Conservation (phyloP, 139 green algal genomes). For the Chlamydomonas applanata region DNA sequence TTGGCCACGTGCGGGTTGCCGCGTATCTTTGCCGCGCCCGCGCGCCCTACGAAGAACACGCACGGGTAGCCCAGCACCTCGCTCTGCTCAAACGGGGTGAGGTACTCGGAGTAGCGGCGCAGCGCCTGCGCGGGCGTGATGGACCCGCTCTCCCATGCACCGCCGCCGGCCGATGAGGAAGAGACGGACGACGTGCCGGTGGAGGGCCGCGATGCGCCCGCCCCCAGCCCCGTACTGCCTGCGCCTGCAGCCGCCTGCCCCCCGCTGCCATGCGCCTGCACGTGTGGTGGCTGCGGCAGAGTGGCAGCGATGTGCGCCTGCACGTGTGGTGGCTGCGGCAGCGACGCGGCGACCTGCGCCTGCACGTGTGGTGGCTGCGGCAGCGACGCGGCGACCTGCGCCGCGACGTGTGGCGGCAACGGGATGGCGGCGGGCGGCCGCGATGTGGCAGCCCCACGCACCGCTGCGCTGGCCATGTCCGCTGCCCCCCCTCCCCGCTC, state of each 20-base stretch:
- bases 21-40: conserved; percentile 50
- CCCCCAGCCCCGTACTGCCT: too few species aligned
- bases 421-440: too few species aligned
- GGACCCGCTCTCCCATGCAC: conserved; percentile 44
- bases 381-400: too few species aligned
- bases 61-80: conserved; percentile 75
- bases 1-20: conserved; percentile 44
- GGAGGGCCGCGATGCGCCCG: background rate
- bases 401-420: too few species aligned
- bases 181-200: too few species aligned
- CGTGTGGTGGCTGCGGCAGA: too few species aligned
- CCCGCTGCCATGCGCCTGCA: background rate
- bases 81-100: conserved; percentile 78
- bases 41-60: conserved; percentile 72
- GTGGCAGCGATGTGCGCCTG: background rate
- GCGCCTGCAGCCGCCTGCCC: too few species aligned
- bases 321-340: background rate
- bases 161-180: background rate
- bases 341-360: background rate
- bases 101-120: conserved; percentile 53
- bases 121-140: conserved; percentile 52
- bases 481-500: too few species aligned
- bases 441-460: too few species aligned
- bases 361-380: too few species aligned
- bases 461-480: too few species aligned